Conservation (phyloP, 805 yeast genomes). For the Monosporozyma servazzii region DNA sequence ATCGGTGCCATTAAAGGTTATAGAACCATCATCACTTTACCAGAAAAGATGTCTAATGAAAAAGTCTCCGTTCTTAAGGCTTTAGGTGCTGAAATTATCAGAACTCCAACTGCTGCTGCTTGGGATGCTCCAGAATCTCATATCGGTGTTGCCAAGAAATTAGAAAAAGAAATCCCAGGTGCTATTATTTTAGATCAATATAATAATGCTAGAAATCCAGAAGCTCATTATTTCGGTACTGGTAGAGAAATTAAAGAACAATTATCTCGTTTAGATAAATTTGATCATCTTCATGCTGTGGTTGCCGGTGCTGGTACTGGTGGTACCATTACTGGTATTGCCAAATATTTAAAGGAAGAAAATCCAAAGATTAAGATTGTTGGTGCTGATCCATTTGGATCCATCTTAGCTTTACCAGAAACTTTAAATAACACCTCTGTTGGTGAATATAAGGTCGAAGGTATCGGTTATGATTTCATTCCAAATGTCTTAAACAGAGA, state of each 20-base stretch:
- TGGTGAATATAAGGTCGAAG: constrained; percentile 70
- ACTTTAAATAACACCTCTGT: constrained; percentile 46
- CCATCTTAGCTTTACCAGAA: constrained; percentile 75
- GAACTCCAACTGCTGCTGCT: constrained; percentile 89
- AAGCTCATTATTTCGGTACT: constrained; percentile 77
- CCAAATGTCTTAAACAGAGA: constrained; percentile 70
- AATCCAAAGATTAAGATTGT: constrained; percentile 51
- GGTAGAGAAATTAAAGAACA: constrained; percentile 82
- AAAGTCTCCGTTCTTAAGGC: constrained; percentile 83
- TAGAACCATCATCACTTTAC: constrained; percentile 77
- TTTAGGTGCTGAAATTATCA: constrained; percentile 79
- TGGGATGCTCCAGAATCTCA: constrained; percentile 90
- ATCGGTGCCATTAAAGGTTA: constrained; percentile 84
- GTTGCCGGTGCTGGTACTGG: constrained; percentile 95
- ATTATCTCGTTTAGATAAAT: constrained; percentile 33
- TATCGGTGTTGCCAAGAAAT: constrained; percentile 75
- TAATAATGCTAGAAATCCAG: constrained; percentile 67
- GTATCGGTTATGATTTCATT: constrained; percentile 82
- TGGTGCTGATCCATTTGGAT: constrained; percentile 84
- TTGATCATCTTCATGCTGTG: constrained; percentile 58
- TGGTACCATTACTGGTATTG: constrained; percentile 81
- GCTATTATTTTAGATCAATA: constrained; percentile 81
- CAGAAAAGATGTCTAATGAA: constrained; percentile 88
- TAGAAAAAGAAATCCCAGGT: constrained; percentile 76
- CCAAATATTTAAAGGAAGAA: constrained; percentile 65